A percentile compares a stretch with the other conserved stretches of the same genome.
Conservation (phyloP, 768 basidiomycete genomes). For the Russula sp. region DNA sequence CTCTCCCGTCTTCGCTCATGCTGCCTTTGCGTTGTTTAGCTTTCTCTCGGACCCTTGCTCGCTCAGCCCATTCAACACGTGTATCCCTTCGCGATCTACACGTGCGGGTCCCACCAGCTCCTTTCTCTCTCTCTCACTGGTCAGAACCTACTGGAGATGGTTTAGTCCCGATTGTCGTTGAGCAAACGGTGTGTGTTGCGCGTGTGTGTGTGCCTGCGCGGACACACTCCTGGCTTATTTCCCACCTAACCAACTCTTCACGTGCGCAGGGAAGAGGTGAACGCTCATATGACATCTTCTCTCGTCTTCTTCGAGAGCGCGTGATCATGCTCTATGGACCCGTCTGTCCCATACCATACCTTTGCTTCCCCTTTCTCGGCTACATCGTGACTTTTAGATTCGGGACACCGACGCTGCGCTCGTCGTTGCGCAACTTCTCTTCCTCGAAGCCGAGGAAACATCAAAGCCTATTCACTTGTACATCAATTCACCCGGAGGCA, state of each 20-base stretch:
- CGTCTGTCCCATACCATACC: conserved; percentile 39
- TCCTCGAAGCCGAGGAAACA: conserved; percentile 93
- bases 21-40: conserved; percentile 25
- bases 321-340: conserved; percentile 95
- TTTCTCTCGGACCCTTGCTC: conserved; percentile 10
- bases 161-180: conserved; percentile 88
- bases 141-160: conserved; percentile 41
- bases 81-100: background rate
- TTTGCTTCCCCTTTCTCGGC: background rate
- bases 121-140: conserved; percentile 36
- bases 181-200: conserved; percentile 64
- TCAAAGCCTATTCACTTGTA: conserved; percentile 93
- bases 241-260: conserved; percentile 3
- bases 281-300: conserved; percentile 93
- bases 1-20: too few species aligned
- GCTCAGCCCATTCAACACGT: background rate
- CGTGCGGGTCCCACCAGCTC: conserved; percentile 31
- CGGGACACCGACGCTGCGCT: conserved; percentile 84
- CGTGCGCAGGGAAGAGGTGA: conserved; percentile 66
- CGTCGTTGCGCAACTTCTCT: conserved; percentile 86
- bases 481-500: conserved; percentile 95
- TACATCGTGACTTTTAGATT: conserved; percentile 47
- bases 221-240: conserved; percentile 1
- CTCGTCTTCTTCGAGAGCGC: conserved; percentile 82
- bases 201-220: background rate